Percentiles rank a stretch among this genome's conserved stretches.
These are phyloP conservation scores for Boletus coccyginus DNA, from an alignment of 768 basidiomycete genomes.

Conservation along the genomic window DNA sequence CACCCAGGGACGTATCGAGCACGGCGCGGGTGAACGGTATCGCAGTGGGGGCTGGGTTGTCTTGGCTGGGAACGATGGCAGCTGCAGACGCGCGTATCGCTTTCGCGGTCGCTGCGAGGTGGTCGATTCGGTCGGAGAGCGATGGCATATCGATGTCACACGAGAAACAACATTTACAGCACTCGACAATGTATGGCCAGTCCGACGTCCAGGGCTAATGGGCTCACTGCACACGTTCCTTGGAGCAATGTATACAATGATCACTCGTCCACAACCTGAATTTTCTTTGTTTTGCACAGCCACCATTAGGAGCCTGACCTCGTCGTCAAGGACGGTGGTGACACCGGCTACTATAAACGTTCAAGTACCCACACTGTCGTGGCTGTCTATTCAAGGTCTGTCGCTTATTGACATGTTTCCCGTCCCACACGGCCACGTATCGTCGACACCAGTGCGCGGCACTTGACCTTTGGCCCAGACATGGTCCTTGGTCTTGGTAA, in stretches of 20 bases:
- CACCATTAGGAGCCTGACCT: slow-evolving; percentile 3
- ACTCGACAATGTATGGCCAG: too few species aligned
- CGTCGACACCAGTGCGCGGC: neutral
- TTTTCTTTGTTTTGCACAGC: slow-evolving; percentile 14
- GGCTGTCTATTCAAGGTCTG: slow-evolving; percentile 22
- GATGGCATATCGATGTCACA: slow-evolving; percentile 41
- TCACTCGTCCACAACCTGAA: too few species aligned
- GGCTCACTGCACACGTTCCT: too few species aligned
- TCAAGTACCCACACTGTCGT: neutral
- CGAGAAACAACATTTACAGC: too few species aligned
- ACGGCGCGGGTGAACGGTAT: slow-evolving; percentile 62
- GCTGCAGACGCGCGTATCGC: slow-evolving; percentile 48
- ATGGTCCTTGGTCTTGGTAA: slow-evolving; percentile 25
- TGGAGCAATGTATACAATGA: too few species aligned
- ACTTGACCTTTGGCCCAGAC: slow-evolving; percentile 1
- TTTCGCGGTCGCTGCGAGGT: slow-evolving; percentile 50
- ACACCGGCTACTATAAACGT: slow-evolving; percentile 6
- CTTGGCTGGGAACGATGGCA: slow-evolving; percentile 25
- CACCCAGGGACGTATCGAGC: slow-evolving; percentile 59
- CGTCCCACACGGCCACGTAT: neutral
- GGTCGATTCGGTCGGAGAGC: slow-evolving; percentile 68
- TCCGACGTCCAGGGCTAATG: too few species aligned
- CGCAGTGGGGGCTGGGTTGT: slow-evolving; percentile 10
- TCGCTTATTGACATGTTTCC: slow-evolving; percentile 10
- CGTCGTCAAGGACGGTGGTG: slow-evolving; percentile 3